Evolutionary conservation across 352 stramenopile species (phyloP), one percentile per base, ranked within the genome.

Genomic region (Globisporangium nunn): DNA sequence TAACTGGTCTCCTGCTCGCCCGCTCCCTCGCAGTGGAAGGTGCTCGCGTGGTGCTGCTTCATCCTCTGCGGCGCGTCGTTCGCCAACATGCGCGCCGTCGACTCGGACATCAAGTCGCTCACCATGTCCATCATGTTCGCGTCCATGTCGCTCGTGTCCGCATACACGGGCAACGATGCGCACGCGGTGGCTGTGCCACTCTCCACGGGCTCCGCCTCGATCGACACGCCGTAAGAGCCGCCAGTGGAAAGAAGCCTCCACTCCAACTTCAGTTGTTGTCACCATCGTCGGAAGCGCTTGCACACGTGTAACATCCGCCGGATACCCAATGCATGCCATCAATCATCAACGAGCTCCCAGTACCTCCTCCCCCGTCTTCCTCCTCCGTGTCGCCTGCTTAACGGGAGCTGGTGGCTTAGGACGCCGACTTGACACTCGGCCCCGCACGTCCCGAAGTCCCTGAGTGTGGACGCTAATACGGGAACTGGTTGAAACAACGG

Each of bases 121-220:
- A 79, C 75, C 63, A 85, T 86, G 71, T 80, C 78, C 50, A 87
- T 91, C 68, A 89, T 88, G 70, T 86, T 85, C 63, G 72, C 81
- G 52, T 74, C 72, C 17, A 87, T 74, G 53, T 73, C 81, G 33
- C 74, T 91, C 52, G 78, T 87, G 41, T 75, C 77, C 43, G 64
- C 67, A 52, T 85, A 88, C 72, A 74, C 75, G 70, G 71, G 68
- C 28, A 50, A 50, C 43, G 68, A 79, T 61, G 62, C 56, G 56
- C 61, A 70, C 10, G 61, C 64, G 3, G 64, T 74, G 43, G 56
- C 67, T 50, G 64, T 70, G 59, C 44, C 50, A 33, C 35, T 75
- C 50, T 47, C 73, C 45, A 41, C 45, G 12, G 45, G 45, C 58
- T 17, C 29, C 2, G 52, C 58, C 6, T 44, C 52, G 18, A 52